A percentile compares a stretch with the other conserved stretches of the same genome.
phyloP scores from a whole-genome alignment of 768 basidiomycete species.

The Lactifluus hygrophoroides region DNA sequence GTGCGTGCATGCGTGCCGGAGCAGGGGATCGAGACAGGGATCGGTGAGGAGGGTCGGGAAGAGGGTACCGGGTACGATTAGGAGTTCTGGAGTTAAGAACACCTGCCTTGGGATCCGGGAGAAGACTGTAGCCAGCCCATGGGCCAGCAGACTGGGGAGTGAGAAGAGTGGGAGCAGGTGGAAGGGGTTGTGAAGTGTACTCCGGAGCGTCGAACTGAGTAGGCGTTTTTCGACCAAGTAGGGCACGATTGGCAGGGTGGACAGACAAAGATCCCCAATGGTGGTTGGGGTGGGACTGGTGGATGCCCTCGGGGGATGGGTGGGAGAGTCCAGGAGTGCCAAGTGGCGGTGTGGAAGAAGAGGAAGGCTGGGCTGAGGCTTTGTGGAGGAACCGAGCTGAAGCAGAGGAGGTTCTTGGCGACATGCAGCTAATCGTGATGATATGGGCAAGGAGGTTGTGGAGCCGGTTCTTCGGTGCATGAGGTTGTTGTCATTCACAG shows the following conservation, averaged over 20 bases:
- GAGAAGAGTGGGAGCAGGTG: too few species aligned
- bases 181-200: too few species aligned
- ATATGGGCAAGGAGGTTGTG: conserved; percentile 15
- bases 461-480: conserved; percentile 20
- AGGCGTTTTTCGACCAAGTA: conserved; percentile 43
- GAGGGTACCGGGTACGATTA: conserved; percentile 29
- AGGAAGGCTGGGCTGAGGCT: conserved; percentile 55
- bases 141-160: too few species aligned
- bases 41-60: too few species aligned
- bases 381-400: conserved; percentile 47
- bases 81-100: too few species aligned
- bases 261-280: conserved; percentile 29
- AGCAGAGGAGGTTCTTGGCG: conserved; percentile 62
- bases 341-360: conserved; percentile 28
- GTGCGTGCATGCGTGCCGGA: conserved; percentile 33
- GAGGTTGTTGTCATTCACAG: conserved; percentile 13
- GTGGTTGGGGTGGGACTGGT: conserved; percentile 17
- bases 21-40: conserved; percentile 28
- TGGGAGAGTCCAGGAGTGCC: conserved; percentile 37
- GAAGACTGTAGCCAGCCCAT: conserved; percentile 51
- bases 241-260: conserved; percentile 23
- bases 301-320: conserved; percentile 64
- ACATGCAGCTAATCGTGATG: conserved; percentile 24
- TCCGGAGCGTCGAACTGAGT: too few species aligned
- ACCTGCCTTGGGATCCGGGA: conserved; percentile 53